Evolutionary conservation across 139 green algal genomes (phyloP).

Genomic region (Auxenochlorella pyrenoidosa): DNA sequence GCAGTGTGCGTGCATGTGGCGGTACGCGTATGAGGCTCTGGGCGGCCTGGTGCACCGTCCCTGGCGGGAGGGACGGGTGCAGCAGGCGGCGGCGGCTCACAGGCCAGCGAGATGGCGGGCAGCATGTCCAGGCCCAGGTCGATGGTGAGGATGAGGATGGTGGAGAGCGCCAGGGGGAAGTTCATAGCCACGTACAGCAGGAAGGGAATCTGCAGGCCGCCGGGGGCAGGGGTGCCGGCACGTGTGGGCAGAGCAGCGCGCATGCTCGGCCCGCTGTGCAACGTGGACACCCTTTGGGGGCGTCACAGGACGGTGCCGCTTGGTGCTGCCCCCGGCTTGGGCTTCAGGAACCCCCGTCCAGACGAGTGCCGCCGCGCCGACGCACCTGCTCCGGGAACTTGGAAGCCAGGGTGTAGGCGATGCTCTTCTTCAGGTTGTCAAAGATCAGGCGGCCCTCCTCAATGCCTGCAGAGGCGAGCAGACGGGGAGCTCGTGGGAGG

Average conservation of each 20-base stretch:
- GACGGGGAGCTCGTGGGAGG: too few relatives aligned
- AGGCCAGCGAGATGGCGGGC: constrained; percentile 88
- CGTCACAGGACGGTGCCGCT: too few relatives aligned
- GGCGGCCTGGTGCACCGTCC: too few relatives aligned
- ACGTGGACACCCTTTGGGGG: too few relatives aligned
- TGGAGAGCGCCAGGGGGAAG: constrained; percentile 81
- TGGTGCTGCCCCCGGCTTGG: too few relatives aligned
- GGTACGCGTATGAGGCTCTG: too few relatives aligned
- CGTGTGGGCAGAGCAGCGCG: too few relatives aligned
- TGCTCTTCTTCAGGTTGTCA: constrained; percentile 91
- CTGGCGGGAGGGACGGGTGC: not conserved
- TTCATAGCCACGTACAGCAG: constrained; percentile 67
- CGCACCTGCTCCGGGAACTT: constrained; percentile 77
- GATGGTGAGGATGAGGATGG: constrained; percentile 85
- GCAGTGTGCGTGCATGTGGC: not conserved
- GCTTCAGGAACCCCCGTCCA: too few relatives aligned
- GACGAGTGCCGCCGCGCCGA: not conserved
- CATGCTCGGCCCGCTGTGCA: too few relatives aligned
- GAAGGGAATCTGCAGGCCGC: constrained; percentile 59
- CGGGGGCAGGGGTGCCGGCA: not conserved
- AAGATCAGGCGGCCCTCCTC: constrained; percentile 88
- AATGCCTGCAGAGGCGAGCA: constrained; percentile 37
- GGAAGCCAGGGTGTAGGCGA: constrained; percentile 83
- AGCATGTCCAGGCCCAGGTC: constrained; percentile 84
- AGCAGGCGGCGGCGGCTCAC: not conserved